A percentile compares a stretch with the other conserved stretches of the same genome.
phyloP scores from a whole-genome alignment of 495 filamentous ascomycete species.

The Aspergillus hancockii region DNA sequence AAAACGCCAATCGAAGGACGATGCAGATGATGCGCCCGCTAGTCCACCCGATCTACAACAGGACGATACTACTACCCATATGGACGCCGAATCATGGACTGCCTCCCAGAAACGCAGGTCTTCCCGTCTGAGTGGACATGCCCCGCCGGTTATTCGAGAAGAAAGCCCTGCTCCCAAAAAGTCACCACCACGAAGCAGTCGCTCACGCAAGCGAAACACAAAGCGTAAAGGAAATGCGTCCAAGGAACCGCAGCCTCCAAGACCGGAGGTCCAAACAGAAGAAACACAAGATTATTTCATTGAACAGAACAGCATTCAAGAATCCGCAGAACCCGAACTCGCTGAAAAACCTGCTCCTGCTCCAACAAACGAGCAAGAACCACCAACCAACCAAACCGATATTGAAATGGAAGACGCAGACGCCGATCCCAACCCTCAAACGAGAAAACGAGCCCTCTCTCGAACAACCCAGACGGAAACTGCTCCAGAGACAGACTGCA shows the following conservation, averaged over 20 bases:
- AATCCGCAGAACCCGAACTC: neutral
- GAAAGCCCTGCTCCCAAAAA: slow-evolving; percentile 16
- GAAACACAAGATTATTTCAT: neutral
- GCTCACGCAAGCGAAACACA: slow-evolving; percentile 24
- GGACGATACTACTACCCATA: neutral
- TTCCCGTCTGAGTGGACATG: slow-evolving; percentile 25
- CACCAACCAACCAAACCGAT: neutral
- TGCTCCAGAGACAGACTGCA: slow-evolving; percentile 6
- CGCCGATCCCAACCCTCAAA: neutral
- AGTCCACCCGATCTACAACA: neutral
- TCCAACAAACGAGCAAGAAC: slow-evolving; percentile 1
- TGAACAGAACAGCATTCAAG: neutral
- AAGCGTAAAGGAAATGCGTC: slow-evolving; percentile 8
- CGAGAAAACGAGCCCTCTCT: neutral
- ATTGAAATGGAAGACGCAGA: neutral
- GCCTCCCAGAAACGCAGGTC: slow-evolving; percentile 28
- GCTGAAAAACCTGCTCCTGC: neutral
- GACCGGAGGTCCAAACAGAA: neutral
- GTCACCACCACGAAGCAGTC: slow-evolving; percentile 18
- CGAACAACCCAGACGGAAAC: slow-evolving; percentile 18
- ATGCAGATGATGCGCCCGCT: neutral
- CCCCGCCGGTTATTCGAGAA: slow-evolving; percentile 15
- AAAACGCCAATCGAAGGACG: slow-evolving; percentile 23
- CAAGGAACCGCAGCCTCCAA: slow-evolving; percentile 17
- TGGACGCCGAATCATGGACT: neutral